These are phyloP conservation scores for Dendrocalamus latiflorus DNA, from an alignment of 202 grass and related monocot species.

Conservation along the genomic window DNA sequence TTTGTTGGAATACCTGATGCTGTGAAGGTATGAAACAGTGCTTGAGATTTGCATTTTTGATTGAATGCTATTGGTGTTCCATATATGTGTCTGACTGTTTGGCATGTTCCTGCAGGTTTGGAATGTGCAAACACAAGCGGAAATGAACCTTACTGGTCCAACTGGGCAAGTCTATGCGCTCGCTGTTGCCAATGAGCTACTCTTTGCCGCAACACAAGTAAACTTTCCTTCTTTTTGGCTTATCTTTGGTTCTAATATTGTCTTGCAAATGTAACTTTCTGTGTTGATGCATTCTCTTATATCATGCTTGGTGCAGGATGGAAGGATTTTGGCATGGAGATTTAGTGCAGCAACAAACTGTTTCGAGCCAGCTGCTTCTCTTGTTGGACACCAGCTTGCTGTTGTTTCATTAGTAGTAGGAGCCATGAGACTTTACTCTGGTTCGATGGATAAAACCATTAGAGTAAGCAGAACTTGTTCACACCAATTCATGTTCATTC, in stretches of 20 bases:
- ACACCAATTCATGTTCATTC: conserved; percentile 3
- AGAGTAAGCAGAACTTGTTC: conserved; percentile 51
- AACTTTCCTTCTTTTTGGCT: neutral
- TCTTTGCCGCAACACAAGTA: conserved; percentile 94
- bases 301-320: conserved; percentile 52
- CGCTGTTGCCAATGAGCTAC: conserved; percentile 66
- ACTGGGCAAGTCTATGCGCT: conserved; percentile 91
- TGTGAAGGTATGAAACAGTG: conserved; percentile 52
- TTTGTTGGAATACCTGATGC: conserved; percentile 76
- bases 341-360: conserved; percentile 62
- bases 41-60: neutral
- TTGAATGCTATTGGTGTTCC: neutral
- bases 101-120: conserved; percentile 51
- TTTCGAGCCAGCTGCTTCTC: conserved; percentile 85
- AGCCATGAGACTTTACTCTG: conserved; percentile 70
- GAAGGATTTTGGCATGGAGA: conserved; percentile 86
- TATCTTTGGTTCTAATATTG: neutral
- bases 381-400: conserved; percentile 66
- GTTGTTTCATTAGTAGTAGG: conserved; percentile 84
- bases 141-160: conserved; percentile 76
- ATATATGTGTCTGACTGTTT: neutral
- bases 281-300: conserved; percentile 11
- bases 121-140: conserved; percentile 73
- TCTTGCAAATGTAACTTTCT: neutral
- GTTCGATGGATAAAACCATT: conserved; percentile 95